phyloP scores from a whole-genome alignment of 768 basidiomycete species.

The Candolleomyces aberdarensis region DNA sequence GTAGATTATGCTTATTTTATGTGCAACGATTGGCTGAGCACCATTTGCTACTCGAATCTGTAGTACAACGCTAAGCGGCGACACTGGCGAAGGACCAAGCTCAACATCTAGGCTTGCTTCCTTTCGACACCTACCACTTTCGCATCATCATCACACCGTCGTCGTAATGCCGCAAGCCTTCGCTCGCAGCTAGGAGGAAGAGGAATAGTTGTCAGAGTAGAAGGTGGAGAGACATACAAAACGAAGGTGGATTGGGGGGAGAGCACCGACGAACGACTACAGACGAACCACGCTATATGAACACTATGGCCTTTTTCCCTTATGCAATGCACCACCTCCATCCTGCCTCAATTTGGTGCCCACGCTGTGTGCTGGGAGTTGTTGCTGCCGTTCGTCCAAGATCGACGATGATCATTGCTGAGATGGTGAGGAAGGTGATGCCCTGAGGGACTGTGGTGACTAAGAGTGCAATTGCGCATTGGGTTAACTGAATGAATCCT shows the following conservation, averaged over 20 bases:
- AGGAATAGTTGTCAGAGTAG: neutral
- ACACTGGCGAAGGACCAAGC: slow-evolving; percentile 99
- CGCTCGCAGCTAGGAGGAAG: neutral
- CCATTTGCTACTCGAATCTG: slow-evolving; percentile 1
- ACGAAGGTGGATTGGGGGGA: neutral
- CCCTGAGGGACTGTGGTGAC: no score
- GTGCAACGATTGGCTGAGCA: neutral
- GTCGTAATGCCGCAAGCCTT: neutral
- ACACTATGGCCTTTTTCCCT: slow-evolving; percentile 3
- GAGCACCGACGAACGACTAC: neutral
- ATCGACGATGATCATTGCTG: no score
- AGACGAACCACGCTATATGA: slow-evolving; percentile 1
- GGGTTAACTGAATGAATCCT: no score
- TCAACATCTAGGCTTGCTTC: slow-evolving; percentile 74
- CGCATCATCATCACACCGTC: neutral
- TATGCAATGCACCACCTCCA: slow-evolving; percentile 1
- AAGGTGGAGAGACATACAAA: neutral
- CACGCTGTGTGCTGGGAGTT: no score
- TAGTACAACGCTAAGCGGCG: slow-evolving; percentile 95
- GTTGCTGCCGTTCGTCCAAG: no score
- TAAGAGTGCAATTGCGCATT: no score
- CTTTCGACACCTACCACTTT: neutral
- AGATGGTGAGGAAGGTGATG: no score
- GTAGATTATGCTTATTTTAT: slow-evolving; percentile 13
- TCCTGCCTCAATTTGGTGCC: neutral